A percentile compares a stretch with the other conserved stretches of the same genome.
phyloP scores from a whole-genome alignment of 768 basidiomycete species.

The Suillus clintonianus region DNA sequence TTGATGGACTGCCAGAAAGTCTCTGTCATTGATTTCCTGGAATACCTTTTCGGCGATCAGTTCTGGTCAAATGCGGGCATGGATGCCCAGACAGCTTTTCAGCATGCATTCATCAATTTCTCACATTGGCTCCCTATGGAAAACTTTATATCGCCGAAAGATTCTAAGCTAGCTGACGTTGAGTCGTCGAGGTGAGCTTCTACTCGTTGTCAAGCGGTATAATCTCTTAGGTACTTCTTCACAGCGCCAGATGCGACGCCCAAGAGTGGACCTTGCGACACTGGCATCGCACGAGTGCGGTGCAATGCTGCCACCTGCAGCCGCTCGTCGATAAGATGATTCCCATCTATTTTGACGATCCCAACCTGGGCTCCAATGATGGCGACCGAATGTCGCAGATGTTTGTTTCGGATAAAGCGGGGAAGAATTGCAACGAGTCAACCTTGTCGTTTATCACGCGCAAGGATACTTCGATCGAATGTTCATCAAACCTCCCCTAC shows the following conservation, averaged over 20 bases:
- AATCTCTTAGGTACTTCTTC: neutral
- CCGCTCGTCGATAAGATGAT: constrained; percentile 13
- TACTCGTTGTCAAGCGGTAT: neutral
- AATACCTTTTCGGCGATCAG: constrained; percentile 10
- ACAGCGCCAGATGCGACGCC: neutral
- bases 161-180: neutral
- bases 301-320: constrained; percentile 17
- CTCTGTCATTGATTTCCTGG: constrained; percentile 11
- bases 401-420: constrained; percentile 20
- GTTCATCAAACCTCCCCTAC: neutral
- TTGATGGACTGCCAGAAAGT: constrained; percentile 15
- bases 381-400: constrained; percentile 8
- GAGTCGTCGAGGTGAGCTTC: neutral
- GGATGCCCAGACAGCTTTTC: constrained; percentile 7
- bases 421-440: neutral
- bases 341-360: constrained; percentile 14
- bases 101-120: constrained; percentile 6
- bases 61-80: neutral
- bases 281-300: constrained; percentile 16
- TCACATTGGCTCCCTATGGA: constrained; percentile 5
- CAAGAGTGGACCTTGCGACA: constrained; percentile 11
- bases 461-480: neutral
- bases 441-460: neutral
- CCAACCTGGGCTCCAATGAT: neutral
- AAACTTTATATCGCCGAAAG: neutral